phyloP scores from a whole-genome alignment of 306 rosid genomes.

The Malus asiatica region DNA sequence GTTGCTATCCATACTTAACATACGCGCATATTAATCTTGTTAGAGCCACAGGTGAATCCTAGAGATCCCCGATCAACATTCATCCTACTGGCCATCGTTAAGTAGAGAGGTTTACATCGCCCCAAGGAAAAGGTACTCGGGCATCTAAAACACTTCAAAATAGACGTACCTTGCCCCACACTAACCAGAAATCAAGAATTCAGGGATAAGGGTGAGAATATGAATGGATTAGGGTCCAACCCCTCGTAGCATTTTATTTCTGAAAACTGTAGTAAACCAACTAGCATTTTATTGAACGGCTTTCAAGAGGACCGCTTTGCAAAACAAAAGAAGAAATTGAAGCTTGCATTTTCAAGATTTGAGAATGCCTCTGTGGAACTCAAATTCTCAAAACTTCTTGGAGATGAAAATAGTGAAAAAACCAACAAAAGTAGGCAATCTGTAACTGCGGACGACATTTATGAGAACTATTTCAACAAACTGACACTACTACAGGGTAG shows the following conservation, averaged over 20 bases:
- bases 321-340: background rate
- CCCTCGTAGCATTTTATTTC: background rate
- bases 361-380: background rate
- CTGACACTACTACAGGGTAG: background rate
- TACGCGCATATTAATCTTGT: too few relatives aligned
- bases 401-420: background rate
- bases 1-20: too few relatives aligned
- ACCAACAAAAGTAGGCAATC: background rate
- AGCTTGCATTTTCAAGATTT: background rate
- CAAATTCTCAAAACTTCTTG: background rate
- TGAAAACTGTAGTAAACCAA: too few relatives aligned
- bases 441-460: background rate
- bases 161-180: background rate
- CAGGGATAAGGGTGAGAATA: background rate
- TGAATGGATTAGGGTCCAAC: background rate
- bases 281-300: background rate
- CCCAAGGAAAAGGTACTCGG: background rate
- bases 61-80: too few relatives aligned
- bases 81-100: background rate
- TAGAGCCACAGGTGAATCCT: too few relatives aligned
- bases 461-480: background rate
- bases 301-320: background rate
- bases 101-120: background rate
- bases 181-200: background rate
- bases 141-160: background rate